Evolutionary conservation across 2,329 filamentous ascomycete genomes (phyloP).

Genomic region (Colletotrichum navitas): DNA sequence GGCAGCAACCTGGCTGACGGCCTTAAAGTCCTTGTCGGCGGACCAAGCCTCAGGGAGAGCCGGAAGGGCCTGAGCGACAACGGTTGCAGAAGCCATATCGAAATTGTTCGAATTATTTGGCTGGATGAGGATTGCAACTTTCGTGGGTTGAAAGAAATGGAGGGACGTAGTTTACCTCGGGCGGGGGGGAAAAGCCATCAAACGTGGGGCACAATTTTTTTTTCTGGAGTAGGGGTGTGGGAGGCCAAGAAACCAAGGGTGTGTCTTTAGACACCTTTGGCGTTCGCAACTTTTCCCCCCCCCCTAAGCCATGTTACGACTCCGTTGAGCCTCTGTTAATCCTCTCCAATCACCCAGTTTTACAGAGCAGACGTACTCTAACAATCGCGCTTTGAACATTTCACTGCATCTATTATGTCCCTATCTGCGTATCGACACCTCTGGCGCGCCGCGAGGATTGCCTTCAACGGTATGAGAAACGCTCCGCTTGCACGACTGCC

Average conservation of each 20-base stretch:
- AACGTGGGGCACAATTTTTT: constrained; percentile 28
- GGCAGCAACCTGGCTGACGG: constrained; percentile 79
- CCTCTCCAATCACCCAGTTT: background rate
- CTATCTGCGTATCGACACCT: constrained; percentile 84
- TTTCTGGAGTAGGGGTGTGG: background rate
- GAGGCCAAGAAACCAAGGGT: background rate
- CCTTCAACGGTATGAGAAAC: constrained; percentile 78
- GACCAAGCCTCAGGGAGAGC: constrained; percentile 84
- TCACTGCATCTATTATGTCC: constrained; percentile 63
- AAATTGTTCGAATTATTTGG: constrained; percentile 44
- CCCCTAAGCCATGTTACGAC: background rate
- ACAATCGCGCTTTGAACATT: background rate
- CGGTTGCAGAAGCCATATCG: constrained; percentile 73
- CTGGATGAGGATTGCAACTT: constrained; percentile 16
- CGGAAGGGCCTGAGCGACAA: constrained; percentile 77
- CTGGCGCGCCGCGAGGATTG: constrained; percentile 82
- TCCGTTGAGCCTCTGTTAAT: background rate
- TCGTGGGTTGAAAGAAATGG: background rate
- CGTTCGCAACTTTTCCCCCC: background rate
- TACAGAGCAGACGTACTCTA: background rate
- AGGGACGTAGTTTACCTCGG: background rate
- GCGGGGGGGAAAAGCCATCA: constrained; percentile 20
- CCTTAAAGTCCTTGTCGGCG: constrained; percentile 92
- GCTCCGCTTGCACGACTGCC: background rate
- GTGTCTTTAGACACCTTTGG: constrained; percentile 1